A percentile compares a stretch with the other conserved stretches of the same genome.
phyloP scores from a whole-genome alignment of 805 yeast genomes.

The Barnettozyma salicaria region DNA sequence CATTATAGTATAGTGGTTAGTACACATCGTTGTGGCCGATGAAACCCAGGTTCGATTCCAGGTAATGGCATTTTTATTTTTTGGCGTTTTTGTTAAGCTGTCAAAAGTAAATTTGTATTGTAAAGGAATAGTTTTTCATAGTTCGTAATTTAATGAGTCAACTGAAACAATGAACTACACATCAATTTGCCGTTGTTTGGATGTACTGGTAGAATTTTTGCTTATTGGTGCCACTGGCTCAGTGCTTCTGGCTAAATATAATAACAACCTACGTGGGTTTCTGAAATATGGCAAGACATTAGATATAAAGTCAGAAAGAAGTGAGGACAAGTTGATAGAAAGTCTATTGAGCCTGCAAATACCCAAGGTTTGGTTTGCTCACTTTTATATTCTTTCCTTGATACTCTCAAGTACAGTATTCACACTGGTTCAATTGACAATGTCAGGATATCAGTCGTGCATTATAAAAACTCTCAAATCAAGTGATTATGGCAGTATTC shows the following conservation, averaged over 20 bases:
- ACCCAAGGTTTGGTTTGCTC: constrained; percentile 58
- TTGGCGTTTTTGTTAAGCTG: too few species aligned
- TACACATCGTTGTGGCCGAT: constrained; percentile 70
- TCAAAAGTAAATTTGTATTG: too few species aligned
- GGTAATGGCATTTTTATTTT: constrained; percentile 57
- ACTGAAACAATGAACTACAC: too few species aligned
- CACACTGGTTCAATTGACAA: constrained; percentile 11
- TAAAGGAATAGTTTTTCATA: too few species aligned
- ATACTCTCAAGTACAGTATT: constrained; percentile 25
- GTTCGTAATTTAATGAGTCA: too few species aligned
- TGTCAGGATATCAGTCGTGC: constrained; percentile 5
- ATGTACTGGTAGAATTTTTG: constrained; percentile 2
- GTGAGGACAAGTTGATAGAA: constrained; percentile 3
- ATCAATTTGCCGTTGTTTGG: too few species aligned
- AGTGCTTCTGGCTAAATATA: constrained; percentile 30
- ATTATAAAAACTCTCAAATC: constrained; percentile 5
- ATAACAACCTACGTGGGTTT: constrained; percentile 29
- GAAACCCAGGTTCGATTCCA: constrained; percentile 72
- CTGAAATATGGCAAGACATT: constrained; percentile 42
- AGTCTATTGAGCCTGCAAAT: constrained; percentile 36
- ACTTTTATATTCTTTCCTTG: constrained; percentile 50
- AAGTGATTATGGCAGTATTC: constrained; percentile 17
- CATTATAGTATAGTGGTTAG: constrained; percentile 59
- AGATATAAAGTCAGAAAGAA: constrained; percentile 1
- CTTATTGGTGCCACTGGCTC: constrained; percentile 5